Conservation (phyloP, 208 protist species). For the Angomonas deanei region DNA sequence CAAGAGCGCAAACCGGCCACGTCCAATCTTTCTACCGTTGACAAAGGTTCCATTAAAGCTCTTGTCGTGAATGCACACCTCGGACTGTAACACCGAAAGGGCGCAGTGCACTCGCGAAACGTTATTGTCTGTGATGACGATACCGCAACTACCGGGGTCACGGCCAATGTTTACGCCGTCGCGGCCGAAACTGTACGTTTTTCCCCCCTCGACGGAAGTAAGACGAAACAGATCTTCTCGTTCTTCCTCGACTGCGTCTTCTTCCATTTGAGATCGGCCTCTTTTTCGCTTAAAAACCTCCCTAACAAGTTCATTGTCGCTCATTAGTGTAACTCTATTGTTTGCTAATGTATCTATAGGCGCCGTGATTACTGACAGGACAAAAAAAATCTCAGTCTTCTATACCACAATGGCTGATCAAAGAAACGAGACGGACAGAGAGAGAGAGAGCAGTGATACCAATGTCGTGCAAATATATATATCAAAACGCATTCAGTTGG, state of each 20-base stretch:
- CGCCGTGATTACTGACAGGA: too few relatives aligned
- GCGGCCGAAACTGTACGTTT: conserved; percentile 22
- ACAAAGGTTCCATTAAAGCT: conserved; percentile 78
- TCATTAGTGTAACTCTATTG: not conserved
- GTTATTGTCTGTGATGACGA: conserved; percentile 19
- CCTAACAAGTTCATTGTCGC: not conserved
- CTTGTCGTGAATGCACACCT: conserved; percentile 58
- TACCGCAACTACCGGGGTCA: conserved; percentile 28
- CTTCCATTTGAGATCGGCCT: not conserved
- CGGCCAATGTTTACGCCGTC: conserved; percentile 42
- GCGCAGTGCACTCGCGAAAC: conserved; percentile 51
- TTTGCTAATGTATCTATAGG: too few relatives aligned
- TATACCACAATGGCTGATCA: too few relatives aligned
- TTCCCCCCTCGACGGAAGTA: not conserved
- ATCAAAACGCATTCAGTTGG: too few relatives aligned
- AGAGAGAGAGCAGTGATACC: not conserved
- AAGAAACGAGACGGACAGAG: not conserved
- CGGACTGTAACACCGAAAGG: conserved; percentile 37
- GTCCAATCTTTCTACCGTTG: conserved; percentile 42
- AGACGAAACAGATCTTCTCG: not conserved
- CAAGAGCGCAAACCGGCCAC: conserved; percentile 24
- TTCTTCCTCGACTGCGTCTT: not conserved
- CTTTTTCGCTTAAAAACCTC: conserved; percentile 2
- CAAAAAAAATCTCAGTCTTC: too few relatives aligned
- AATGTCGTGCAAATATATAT: too few relatives aligned